Conservation (phyloP, 495 filamentous ascomycete genomes). For the Endocarpon pusillum region DNA sequence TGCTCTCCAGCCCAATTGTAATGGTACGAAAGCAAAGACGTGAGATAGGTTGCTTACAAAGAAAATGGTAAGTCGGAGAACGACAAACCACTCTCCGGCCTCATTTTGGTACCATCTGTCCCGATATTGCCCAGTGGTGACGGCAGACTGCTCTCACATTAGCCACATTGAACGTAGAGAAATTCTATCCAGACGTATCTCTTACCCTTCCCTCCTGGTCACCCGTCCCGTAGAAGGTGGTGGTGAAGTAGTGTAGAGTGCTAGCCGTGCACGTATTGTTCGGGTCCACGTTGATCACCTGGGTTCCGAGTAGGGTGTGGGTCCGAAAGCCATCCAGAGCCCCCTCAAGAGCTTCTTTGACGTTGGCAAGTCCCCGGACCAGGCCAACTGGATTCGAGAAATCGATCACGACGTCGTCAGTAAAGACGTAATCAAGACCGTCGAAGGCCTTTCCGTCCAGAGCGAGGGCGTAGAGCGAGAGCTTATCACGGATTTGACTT, state of each 20-base stretch:
- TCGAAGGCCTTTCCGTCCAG: slow-evolving; percentile 21
- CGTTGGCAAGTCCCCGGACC: slow-evolving; percentile 5
- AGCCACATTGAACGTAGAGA: too few relatives aligned
- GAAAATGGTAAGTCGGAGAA: slow-evolving; percentile 16
- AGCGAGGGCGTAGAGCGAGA: slow-evolving; percentile 18
- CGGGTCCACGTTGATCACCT: too few relatives aligned
- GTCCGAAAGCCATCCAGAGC: too few relatives aligned
- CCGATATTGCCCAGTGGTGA: slow-evolving; percentile 20
- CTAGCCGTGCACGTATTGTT: slow-evolving; percentile 4
- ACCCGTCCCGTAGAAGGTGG: too few relatives aligned
- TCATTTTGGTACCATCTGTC: slow-evolving; percentile 12
- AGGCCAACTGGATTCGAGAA: slow-evolving; percentile 15
- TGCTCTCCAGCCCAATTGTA: too few relatives aligned
- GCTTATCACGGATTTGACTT: slow-evolving; percentile 18
- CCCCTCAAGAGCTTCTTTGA: too few relatives aligned
- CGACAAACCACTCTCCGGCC: slow-evolving; percentile 10
- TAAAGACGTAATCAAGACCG: slow-evolving; percentile 17
- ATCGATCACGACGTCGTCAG: slow-evolving; percentile 14
- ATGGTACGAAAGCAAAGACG: too few relatives aligned
- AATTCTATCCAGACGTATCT: too few relatives aligned
- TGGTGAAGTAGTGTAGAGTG: slow-evolving; percentile 10
- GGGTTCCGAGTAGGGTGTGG: too few relatives aligned
- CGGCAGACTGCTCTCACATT: too few relatives aligned
- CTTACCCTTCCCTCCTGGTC: too few relatives aligned
- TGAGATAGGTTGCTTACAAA: too few relatives aligned